These are phyloP conservation scores for Coemansia sp. DNA, from an alignment of 192 early-diverging fungal species.

Conservation along the genomic window DNA sequence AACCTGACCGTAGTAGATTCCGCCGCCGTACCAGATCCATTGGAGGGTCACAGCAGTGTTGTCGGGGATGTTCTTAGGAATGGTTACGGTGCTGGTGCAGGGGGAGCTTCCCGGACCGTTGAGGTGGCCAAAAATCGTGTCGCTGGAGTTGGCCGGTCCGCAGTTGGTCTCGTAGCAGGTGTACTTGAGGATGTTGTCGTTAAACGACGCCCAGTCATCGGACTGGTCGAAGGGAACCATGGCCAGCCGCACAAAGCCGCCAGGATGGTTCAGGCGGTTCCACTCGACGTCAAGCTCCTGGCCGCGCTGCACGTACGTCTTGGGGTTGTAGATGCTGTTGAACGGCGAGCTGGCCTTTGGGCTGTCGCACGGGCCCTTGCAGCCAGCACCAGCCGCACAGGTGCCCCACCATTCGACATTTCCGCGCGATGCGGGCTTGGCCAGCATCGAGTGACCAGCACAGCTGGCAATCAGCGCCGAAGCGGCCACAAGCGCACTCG, in stretches of 20 bases:
- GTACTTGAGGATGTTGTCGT: constrained; percentile 56
- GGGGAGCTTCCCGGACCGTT: constrained; percentile 57
- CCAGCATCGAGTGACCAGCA: constrained; percentile 42
- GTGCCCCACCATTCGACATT: constrained; percentile 52
- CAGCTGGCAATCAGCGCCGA: constrained; percentile 45
- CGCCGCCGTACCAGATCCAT: constrained; percentile 66
- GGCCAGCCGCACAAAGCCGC: constrained; percentile 62
- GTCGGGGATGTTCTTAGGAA: constrained; percentile 58
- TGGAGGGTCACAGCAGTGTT: constrained; percentile 58
- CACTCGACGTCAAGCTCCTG: constrained; percentile 56
- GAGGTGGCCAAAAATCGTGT: constrained; percentile 50
- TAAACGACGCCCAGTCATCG: constrained; percentile 60
- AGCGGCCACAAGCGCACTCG: constrained; percentile 25
- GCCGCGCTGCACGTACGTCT: constrained; percentile 58
- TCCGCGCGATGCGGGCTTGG: constrained; percentile 36
- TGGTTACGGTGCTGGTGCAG: constrained; percentile 55
- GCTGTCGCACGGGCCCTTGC: constrained; percentile 63
- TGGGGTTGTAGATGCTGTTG: constrained; percentile 57
- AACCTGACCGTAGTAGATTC: constrained; percentile 58
- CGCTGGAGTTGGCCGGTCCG: constrained; percentile 43
- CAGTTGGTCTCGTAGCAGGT: constrained; percentile 64
- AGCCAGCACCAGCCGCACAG: constrained; percentile 58
- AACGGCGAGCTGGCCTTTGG: constrained; percentile 53
- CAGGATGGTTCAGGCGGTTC: constrained; percentile 63
- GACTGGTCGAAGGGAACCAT: constrained; percentile 63